Evolutionary conservation across 345 rosid species (phyloP), one percentile per base, ranked within the genome.

Genomic region (Bruguiera gymnorhiza): DNA sequence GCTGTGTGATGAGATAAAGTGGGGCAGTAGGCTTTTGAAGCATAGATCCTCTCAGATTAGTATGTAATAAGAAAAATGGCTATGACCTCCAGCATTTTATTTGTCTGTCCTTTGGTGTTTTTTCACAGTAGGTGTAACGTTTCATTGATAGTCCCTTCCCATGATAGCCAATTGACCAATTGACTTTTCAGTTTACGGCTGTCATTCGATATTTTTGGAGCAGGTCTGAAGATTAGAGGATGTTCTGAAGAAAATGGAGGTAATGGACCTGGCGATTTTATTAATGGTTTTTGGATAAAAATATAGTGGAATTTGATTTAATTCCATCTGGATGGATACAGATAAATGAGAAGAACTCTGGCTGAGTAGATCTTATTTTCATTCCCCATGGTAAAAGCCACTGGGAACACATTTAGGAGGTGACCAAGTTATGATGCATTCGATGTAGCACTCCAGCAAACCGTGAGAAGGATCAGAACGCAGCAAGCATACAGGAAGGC

Each of bases 171-270:
- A 13, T 43, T 55, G 29, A 27, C 29, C 29, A 24, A 24, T 24
- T 24, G 27, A 24, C 48, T 53, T 43, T 43, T 43, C 1, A 15
- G 13, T 31, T 51, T 29, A 13, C 36, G 10, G 39, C 64, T 43
- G 3, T 43, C 46, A 71, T 65, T 65, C 51, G 30, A 36, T 69
- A 48, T 78, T 73, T 75, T 62, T 71, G 66, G 66, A 56, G 65
- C 81, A 89, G 97, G 98, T 94, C 31, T 96, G 97, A 70, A 89
- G 90, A 76, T 62, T 94, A 34, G 98, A 94, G 83, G 96, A 94
- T 71, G 93, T 94, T 50, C 73, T 91, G 71, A 85, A 78, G 72
- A 94, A 91, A 81, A 91, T 94, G 94, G 98, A 89, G 98, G 97
- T 93, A 80, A 62, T n/a, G 51, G 16, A 52, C 63, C 37, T 68